Conservation (phyloP, 169 alveolate species). For the Cryptosporidium meleagridis region DNA sequence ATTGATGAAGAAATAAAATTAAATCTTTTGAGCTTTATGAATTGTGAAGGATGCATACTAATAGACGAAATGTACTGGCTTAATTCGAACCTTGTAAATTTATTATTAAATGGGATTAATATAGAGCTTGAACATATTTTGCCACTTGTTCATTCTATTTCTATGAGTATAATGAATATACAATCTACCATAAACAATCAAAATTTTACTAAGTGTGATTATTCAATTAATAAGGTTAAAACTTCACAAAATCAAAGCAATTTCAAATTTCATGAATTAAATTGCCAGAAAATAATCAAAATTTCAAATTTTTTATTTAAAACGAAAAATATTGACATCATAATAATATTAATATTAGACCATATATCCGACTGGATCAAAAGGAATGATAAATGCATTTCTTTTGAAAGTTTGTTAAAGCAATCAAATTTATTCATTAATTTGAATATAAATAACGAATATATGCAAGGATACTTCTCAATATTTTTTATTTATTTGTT, state of each 20-base stretch:
- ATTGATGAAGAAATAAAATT: not conserved
- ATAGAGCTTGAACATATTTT: conserved; percentile 31
- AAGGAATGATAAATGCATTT: not conserved
- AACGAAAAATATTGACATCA: conserved; percentile 56
- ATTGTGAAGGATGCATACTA: not conserved
- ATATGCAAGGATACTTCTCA: not conserved
- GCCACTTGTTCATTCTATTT: conserved; percentile 23
- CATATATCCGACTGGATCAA: conserved; percentile 42
- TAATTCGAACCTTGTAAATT: not conserved
- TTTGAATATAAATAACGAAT: not conserved
- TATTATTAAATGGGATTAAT: not conserved
- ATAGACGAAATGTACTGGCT: conserved; percentile 30
- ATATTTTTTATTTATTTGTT: conserved; percentile 44
- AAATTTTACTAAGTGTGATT: not conserved
- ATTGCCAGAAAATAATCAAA: conserved; percentile 1
- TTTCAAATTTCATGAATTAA: not conserved
- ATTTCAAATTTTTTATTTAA: not conserved
- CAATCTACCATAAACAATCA: conserved; percentile 19
- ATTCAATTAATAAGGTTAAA: not conserved
- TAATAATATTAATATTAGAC: conserved; percentile 25
- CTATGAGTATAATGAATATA: conserved; percentile 2
- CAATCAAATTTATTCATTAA: not conserved
- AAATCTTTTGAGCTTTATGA: not conserved
- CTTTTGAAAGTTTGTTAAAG: not conserved
- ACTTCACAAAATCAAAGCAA: not conserved